phyloP scores from a whole-genome alignment of 495 filamentous ascomycete genomes.

The Friedmanniomyces simplex region DNA sequence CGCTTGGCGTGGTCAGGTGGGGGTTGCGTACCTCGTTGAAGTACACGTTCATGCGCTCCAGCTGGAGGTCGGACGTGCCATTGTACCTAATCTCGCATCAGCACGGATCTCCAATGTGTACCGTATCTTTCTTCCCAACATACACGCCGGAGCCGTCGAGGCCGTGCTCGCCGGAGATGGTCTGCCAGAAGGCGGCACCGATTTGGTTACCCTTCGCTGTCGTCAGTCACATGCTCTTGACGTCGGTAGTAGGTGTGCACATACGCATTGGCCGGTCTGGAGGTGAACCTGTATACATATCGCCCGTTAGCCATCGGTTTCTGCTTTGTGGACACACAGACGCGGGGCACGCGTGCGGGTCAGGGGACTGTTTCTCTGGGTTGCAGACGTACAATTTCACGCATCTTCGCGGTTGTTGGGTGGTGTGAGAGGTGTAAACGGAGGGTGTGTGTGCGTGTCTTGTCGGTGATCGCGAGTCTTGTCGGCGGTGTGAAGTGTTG shows the following conservation, averaged over 20 bases:
- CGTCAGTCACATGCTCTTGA: constrained; percentile 22
- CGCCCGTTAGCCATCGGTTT: constrained; percentile 35
- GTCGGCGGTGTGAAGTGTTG: not conserved
- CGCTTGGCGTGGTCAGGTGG: constrained; percentile 16
- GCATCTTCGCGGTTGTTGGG: constrained; percentile 26
- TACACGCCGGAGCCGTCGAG: constrained; percentile 91
- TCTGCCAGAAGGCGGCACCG: constrained; percentile 99
- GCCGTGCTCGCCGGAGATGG: constrained; percentile 96
- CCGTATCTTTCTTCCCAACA: constrained; percentile 40
- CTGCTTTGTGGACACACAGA: constrained; percentile 21
- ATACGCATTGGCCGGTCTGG: constrained; percentile 97
- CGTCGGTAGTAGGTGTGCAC: constrained; percentile 26
- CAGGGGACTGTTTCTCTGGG: constrained; percentile 9
- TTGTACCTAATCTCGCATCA: constrained; percentile 62
- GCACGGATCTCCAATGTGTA: no score
- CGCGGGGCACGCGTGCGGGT: constrained; percentile 29
- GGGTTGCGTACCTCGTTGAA: constrained; percentile 82
- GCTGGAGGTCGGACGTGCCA: constrained; percentile 94
- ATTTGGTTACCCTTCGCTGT: constrained; percentile 91
- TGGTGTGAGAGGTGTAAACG: not conserved
- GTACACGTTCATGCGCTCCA: constrained; percentile 99
- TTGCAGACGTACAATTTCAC: constrained; percentile 34
- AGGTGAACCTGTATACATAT: constrained; percentile 70
- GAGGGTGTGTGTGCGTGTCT: not conserved
- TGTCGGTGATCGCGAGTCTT: not conserved